Conservation (phyloP, 2,329 filamentous ascomycete genomes). For the Fusarium ramigenum region DNA sequence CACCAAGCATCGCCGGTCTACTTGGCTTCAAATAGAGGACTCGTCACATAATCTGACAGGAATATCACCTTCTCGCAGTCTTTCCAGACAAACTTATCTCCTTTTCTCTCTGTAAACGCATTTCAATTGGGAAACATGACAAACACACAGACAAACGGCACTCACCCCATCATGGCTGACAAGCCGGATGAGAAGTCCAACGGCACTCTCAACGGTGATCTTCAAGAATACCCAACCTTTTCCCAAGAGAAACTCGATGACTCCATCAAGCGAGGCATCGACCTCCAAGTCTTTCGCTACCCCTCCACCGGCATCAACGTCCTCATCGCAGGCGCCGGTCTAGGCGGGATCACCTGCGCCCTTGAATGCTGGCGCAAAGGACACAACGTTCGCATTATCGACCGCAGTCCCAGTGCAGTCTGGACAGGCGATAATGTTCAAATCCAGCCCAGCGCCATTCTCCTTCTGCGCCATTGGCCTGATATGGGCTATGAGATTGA, state of each 20-base stretch:
- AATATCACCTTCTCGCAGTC: fast-evolving
- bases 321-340: slow-evolving; percentile 20
- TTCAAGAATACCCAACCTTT: neutral
- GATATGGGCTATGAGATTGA: slow-evolving; percentile 32
- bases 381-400: slow-evolving; percentile 23
- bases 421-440: slow-evolving; percentile 31
- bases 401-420: slow-evolving; percentile 11
- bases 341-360: slow-evolving; percentile 11
- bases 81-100: fast-evolving
- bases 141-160: neutral
- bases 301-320: slow-evolving; percentile 22
- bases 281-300: slow-evolving; percentile 24
- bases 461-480: slow-evolving; percentile 24
- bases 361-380: slow-evolving; percentile 33
- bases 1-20: neutral
- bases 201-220: neutral
- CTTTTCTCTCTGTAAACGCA: fast-evolving
- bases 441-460: slow-evolving; percentile 26
- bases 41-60: neutral
- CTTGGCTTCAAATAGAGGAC: slow-evolving; percentile 9
- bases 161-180: neutral
- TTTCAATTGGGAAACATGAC: neutral
- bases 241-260: neutral
- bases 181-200: neutral
- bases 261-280: neutral